phyloP scores from a whole-genome alignment of 176 grass and related monocot species.

The Juncus inflexus region DNA sequence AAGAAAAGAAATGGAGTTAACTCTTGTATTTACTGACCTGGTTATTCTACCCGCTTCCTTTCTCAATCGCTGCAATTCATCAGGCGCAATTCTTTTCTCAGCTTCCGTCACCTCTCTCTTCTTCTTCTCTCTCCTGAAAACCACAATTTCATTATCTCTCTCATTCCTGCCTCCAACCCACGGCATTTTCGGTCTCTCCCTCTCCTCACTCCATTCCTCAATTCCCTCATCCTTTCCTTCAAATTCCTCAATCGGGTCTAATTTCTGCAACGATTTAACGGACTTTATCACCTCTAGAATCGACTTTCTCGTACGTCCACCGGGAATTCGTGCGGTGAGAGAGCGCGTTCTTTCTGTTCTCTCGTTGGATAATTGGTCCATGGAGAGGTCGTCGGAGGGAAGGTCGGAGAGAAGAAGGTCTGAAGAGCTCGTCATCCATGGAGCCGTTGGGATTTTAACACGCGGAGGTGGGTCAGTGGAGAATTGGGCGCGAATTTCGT shows the following conservation, averaged over 20 bases:
- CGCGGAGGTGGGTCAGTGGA: neutral
- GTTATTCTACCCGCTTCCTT: neutral
- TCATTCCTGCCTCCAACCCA: constrained; percentile 17
- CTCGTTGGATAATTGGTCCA: neutral
- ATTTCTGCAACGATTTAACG: constrained; percentile 11
- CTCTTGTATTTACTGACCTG: neutral
- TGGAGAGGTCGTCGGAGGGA: neutral
- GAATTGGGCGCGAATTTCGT: neutral
- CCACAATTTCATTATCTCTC: neutral
- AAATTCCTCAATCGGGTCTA: neutral
- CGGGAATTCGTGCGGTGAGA: constrained; percentile 11
- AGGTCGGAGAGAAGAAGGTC: neutral
- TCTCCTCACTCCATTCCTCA: neutral
- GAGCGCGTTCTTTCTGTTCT: constrained; percentile 7
- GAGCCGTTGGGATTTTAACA: constrained; percentile 2
- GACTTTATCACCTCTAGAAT: constrained; percentile 17
- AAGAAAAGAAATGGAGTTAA: neutral
- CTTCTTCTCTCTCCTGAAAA: constrained; percentile 20
- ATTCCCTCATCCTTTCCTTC: neutral
- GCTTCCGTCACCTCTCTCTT: constrained; percentile 8
- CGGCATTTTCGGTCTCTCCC: constrained; percentile 2
- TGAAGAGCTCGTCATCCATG: constrained; percentile 12
- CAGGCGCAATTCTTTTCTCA: neutral
- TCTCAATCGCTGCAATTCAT: constrained; percentile 12
- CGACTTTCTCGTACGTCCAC: constrained; percentile 20